Base-by-base conservation (phyloP, 2,329 filamentous ascomycete genomes). In the Pseudocercospora macadamiae region DNA sequence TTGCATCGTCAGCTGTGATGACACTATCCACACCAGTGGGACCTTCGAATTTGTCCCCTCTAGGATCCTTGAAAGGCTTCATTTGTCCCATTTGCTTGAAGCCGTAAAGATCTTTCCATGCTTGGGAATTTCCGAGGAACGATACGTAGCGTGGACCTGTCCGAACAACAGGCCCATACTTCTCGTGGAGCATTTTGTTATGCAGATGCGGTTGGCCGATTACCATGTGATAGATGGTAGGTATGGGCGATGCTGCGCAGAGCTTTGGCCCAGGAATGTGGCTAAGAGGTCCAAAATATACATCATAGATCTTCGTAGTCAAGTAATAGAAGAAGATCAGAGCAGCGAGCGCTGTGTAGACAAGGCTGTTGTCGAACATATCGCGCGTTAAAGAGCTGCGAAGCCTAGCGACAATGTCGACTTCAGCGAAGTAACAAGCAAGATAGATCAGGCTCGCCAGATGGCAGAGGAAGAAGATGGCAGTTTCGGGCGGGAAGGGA, bases 81-180 rank as follows among this genome's bases (percentile, higher is more conserved):
- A n/a, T 4, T 12, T 61, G 34, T 1, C 59, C 57, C 5, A 37
- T 9, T 16, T 61, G 62, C 42, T 57, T 55, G 54, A 61, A 61
- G 28, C 67, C 68, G 44, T 69, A 65, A n/a, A 71, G 59, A 3
- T 64, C 58, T 23, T 67, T 64, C 60, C 61, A 69, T 1, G 63
- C 62, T 18, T 64, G 26, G 12, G 52, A 30, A 6, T 54, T 61
- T 8, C 44, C 56, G 39, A 67, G 71, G 60, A 74, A 75, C 23
- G 69, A 73, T 2, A 79, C 60, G 18, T 76, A 67, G 44, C 73
- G 70, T 0, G 78, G 78, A 0, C 68, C 67, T n/a, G 77, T 70
- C 0, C 77, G 71, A n/a, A 80, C 73, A 3, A 76, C 65, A 4
- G 63, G 61, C 1, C 76, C 76, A 59, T 77, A 76, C 30, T 67